Percentiles rank a stretch among this genome's conserved stretches.
Evolutionary conservation across 2,329 filamentous ascomycete species (phyloP).

Genomic region (Westerdykella sp.): DNA sequence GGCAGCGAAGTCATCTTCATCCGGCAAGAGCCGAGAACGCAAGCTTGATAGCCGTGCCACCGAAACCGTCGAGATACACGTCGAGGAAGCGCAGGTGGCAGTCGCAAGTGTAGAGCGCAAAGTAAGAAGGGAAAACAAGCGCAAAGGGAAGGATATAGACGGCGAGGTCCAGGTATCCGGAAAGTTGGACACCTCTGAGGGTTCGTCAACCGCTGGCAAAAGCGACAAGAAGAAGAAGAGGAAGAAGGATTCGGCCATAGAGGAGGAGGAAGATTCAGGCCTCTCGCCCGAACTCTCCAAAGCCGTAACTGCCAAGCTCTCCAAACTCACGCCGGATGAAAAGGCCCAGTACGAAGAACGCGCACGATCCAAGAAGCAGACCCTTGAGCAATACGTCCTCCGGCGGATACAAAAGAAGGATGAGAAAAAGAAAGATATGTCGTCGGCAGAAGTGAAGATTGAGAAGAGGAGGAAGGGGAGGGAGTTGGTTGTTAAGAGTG

Average conservation of each 20-base stretch:
- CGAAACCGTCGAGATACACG: no score
- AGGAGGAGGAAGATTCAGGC: constrained; percentile 5
- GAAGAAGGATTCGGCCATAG: constrained; percentile 1
- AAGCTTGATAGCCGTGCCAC: no score
- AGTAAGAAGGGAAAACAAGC: constrained; percentile 8
- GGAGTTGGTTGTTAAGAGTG: no score
- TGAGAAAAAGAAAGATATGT: neutral
- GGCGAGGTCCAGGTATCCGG: no score
- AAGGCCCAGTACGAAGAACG: constrained; percentile 26
- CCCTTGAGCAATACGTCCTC: constrained; percentile 33
- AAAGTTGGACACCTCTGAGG: no score
- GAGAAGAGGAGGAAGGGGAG: constrained; percentile 4
- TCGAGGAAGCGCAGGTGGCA: neutral
- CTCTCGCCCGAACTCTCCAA: neutral
- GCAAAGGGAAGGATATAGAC: constrained; percentile 1
- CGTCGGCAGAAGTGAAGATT: constrained; percentile 5
- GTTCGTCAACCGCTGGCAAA: neutral
- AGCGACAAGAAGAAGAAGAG: constrained; percentile 9
- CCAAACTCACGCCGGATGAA: constrained; percentile 24
- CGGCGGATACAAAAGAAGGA: constrained; percentile 32
- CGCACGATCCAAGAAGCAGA: constrained; percentile 34
- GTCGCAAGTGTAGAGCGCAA: constrained; percentile 4
- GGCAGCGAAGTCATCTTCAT: neutral
- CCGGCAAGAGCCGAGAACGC: constrained; percentile 1
- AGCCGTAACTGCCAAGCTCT: constrained; percentile 19